phyloP scores from a whole-genome alignment of 2,329 filamentous ascomycete genomes.

The Trichoderma afroharzianum region DNA sequence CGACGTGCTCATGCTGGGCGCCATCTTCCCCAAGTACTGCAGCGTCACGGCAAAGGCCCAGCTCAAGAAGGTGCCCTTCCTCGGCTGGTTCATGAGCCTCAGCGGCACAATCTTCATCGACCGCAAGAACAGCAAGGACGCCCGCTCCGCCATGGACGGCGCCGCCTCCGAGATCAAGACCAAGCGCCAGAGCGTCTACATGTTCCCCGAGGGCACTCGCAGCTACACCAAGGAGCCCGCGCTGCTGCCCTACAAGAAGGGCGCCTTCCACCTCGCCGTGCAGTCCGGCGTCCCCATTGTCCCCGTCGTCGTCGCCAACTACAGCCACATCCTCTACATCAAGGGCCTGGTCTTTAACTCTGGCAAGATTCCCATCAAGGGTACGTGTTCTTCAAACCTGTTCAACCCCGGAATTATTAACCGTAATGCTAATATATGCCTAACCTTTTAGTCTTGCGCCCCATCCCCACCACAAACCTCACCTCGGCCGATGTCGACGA shows the following conservation, averaged over 20 bases:
- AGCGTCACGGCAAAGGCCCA: constrained; percentile 89
- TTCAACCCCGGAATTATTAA: background rate
- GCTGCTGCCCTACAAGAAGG: constrained; percentile 97
- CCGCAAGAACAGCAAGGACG: constrained; percentile 76
- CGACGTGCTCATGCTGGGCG: constrained; percentile 86
- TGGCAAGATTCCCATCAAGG: constrained; percentile 71
- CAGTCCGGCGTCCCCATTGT: constrained; percentile 93
- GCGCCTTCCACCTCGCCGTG: constrained; percentile 92
- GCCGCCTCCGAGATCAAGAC: constrained; percentile 76
- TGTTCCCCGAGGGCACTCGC: constrained; percentile 89
- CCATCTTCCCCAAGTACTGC: constrained; percentile 86
- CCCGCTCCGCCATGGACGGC: constrained; percentile 78
- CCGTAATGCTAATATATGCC: background rate
- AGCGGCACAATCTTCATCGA: constrained; percentile 95
- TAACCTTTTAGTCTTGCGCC: constrained; percentile 61
- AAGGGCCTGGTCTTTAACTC: constrained; percentile 62
- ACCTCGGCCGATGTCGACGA: constrained; percentile 74
- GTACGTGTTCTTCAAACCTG: constrained; percentile 37
- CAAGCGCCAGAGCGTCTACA: constrained; percentile 73
- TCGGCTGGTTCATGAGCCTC: constrained; percentile 92
- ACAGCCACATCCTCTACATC: constrained; percentile 67
- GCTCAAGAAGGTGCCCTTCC: constrained; percentile 72
- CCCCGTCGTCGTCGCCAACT: constrained; percentile 77
- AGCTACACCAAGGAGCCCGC: constrained; percentile 80
- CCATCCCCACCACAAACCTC: constrained; percentile 72